A percentile compares a stretch with the other conserved stretches of the same genome.
Conservation (phyloP, 345 rosid species). For the Adansonia digitata region DNA sequence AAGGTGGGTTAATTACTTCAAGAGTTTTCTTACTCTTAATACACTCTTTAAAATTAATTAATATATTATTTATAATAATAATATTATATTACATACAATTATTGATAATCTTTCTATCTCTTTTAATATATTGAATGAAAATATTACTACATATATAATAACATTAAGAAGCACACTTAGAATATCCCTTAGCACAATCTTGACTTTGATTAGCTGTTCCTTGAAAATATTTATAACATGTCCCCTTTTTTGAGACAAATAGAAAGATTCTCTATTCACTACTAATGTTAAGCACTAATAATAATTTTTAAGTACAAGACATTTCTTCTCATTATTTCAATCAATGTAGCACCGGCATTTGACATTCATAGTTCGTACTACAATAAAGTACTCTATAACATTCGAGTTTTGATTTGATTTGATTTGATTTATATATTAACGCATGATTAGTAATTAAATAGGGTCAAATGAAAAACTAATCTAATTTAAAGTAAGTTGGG, state of each 20-base stretch:
- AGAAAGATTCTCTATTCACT: not conserved
- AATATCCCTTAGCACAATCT: too few relatives aligned
- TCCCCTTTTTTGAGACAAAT: not conserved
- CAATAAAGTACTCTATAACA: not conserved
- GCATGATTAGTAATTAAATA: not conserved
- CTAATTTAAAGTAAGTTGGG: not conserved
- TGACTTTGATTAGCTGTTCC: not conserved
- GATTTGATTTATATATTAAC: not conserved
- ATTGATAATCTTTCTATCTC: too few relatives aligned
- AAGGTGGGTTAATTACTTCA: too few relatives aligned
- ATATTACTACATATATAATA: too few relatives aligned
- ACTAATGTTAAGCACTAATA: not conserved
- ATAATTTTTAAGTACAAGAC: not conserved
- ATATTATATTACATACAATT: too few relatives aligned
- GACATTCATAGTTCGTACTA: slow-evolving; percentile 5
- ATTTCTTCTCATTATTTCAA: not conserved
- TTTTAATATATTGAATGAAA: too few relatives aligned
- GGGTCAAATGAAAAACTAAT: slow-evolving; percentile 10
- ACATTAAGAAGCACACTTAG: too few relatives aligned
- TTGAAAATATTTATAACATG: not conserved
- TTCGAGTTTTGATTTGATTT: not conserved
- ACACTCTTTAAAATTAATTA: too few relatives aligned
- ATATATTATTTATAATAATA: too few relatives aligned
- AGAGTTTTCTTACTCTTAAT: too few relatives aligned
- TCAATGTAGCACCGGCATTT: not conserved